Conservation (phyloP, 331 rosid genomes). For the Quercus phellos region DNA sequence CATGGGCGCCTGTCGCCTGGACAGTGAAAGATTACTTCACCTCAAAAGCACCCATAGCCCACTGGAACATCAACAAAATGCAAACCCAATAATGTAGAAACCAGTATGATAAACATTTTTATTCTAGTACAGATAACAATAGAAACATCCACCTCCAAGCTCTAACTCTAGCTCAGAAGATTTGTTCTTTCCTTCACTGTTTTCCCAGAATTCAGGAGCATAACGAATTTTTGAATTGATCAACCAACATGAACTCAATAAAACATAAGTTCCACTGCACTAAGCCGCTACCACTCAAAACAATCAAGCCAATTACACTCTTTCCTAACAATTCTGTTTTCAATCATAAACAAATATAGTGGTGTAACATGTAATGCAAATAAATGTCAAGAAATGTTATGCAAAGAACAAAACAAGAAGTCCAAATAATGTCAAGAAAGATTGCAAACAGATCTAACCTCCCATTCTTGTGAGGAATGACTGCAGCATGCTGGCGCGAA, state of each 20-base stretch:
- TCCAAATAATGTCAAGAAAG: slow-evolving; percentile 10
- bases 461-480: slow-evolving; percentile 92
- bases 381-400: neutral
- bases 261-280: neutral
- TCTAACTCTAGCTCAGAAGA: neutral
- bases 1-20: neutral
- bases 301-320: neutral
- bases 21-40: slow-evolving; percentile 8
- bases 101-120: neutral
- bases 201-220: neutral
- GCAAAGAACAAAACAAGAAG: slow-evolving; percentile 3
- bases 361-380: neutral
- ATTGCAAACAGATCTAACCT: slow-evolving; percentile 43
- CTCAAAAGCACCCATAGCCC: slow-evolving; percentile 8
- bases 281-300: neutral
- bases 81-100: neutral
- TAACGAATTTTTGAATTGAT: neutral
- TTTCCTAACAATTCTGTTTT: neutral
- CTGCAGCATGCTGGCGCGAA: slow-evolving; percentile 96
- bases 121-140: neutral
- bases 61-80: slow-evolving; percentile 4
- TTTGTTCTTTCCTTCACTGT: neutral
- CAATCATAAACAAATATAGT: neutral
- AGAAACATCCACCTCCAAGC: neutral
- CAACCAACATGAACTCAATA: neutral